phyloP scores from a whole-genome alignment of 805 yeast species.

The Candida manassasensis region DNA sequence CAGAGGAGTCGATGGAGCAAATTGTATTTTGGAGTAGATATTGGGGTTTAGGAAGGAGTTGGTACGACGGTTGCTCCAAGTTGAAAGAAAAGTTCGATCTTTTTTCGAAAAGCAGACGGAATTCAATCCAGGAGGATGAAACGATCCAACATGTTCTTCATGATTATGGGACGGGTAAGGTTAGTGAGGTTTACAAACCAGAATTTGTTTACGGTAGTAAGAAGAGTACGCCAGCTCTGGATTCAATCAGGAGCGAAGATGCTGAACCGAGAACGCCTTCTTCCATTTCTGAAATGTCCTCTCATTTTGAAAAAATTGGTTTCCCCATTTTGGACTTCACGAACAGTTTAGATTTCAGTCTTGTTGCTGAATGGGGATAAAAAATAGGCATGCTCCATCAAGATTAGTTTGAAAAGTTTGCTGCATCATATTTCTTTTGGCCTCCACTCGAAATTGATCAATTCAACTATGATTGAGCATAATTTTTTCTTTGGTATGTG shows the following conservation, averaged over 20 bases:
- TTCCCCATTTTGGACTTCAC: constrained; percentile 16
- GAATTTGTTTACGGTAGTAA: constrained; percentile 6
- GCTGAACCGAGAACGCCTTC: background rate
- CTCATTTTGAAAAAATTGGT: constrained; percentile 1
- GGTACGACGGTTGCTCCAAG: constrained; percentile 23
- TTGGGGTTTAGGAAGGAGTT: constrained; percentile 28
- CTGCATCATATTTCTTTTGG: no score
- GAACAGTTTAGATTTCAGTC: constrained; percentile 14
- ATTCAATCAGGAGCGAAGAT: constrained; percentile 9
- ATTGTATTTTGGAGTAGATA: constrained; percentile 21
- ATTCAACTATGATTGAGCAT: no score
- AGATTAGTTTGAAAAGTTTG: no score
- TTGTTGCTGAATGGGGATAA: constrained; percentile 16
- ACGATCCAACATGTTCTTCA: constrained; percentile 21
- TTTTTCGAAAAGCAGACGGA: constrained; percentile 9
- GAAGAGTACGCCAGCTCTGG: constrained; percentile 14
- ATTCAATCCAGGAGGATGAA: constrained; percentile 14
- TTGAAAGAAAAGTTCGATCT: constrained; percentile 19
- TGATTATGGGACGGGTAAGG: constrained; percentile 28
- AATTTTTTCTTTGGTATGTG: no score
- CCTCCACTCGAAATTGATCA: no score
- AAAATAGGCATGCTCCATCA: no score
- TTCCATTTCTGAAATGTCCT: background rate
- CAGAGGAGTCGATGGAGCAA: constrained; percentile 17
- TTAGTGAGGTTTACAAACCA: constrained; percentile 17